Percentiles rank a stretch among this genome's conserved stretches.
Conservation (phyloP, 257 asterid species). For the Mitragyna speciosa region DNA sequence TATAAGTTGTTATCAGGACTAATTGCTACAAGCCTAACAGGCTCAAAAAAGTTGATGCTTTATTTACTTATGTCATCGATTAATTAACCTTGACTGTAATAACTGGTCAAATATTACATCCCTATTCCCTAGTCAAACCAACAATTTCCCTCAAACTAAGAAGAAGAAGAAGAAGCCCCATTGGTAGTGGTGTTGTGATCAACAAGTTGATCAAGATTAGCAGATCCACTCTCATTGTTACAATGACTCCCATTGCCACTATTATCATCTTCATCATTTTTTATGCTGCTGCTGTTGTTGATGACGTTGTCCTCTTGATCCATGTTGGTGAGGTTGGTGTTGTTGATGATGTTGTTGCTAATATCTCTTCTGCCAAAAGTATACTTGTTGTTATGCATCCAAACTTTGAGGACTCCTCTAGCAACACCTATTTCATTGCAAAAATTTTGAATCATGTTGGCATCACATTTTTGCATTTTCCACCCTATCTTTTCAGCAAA, state of each 20-base stretch:
- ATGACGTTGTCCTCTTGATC: neutral
- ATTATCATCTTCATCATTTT: constrained; percentile 6
- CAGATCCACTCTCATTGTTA: constrained; percentile 8
- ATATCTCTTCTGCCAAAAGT: constrained; percentile 19
- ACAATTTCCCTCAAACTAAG: neutral
- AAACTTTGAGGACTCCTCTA: constrained; percentile 39
- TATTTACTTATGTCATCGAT: constrained; percentile 6
- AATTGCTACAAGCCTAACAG: neutral
- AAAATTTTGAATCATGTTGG: constrained; percentile 45
- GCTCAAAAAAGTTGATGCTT: neutral
- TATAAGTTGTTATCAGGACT: neutral
- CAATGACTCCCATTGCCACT: neutral
- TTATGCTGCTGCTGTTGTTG: neutral
- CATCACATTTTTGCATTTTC: constrained; percentile 57
- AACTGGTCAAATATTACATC: neutral
- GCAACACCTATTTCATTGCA: constrained; percentile 40
- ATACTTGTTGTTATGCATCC: constrained; percentile 54
- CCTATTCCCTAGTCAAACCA: neutral
- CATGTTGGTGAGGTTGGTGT: neutral
- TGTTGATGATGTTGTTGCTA: neutral
- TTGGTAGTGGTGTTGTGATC: constrained; percentile 20
- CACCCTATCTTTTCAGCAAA: constrained; percentile 61
- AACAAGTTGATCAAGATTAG: constrained; percentile 5
- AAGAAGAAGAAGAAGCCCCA: constrained; percentile 31
- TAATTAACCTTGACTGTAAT: constrained; percentile 7